Conservation (phyloP, 345 rosid genomes). For the Firmiana major region DNA sequence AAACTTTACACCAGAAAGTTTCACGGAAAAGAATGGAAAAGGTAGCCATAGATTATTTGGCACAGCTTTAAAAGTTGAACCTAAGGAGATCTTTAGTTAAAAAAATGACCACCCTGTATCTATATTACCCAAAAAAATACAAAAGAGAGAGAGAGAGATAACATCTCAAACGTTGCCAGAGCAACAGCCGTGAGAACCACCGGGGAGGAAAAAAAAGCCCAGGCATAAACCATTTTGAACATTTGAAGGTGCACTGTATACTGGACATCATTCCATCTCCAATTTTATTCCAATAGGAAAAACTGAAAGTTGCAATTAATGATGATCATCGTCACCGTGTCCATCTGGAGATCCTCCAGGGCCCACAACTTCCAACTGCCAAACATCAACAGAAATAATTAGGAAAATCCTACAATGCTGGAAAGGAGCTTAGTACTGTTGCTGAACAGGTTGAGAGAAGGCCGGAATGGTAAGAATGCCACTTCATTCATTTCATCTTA, state of each 20-base stretch:
- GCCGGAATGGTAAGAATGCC: not conserved
- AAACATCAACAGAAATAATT: conserved; percentile 11
- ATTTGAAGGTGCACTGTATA: conserved; percentile 24
- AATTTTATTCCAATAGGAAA: conserved; percentile 29
- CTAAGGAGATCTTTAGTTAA: conserved; percentile 25
- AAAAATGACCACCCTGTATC: conserved; percentile 29
- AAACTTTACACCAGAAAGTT: conserved; percentile 18
- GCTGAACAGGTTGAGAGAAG: not conserved
- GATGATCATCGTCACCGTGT: conserved; percentile 62
- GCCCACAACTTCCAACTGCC: conserved; percentile 85
- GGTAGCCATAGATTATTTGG: conserved; percentile 41
- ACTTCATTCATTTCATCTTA: not conserved
- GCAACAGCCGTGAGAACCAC: conserved; percentile 15
- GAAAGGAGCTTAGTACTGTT: not conserved
- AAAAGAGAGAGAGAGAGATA: too few relatives aligned
- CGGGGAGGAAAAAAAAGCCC: conserved; percentile 29
- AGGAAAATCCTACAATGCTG: conserved; percentile 8
- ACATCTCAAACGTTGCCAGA: not conserved
- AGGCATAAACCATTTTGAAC: conserved; percentile 14
- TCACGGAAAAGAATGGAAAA: conserved; percentile 30
- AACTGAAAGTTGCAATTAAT: conserved; percentile 29
- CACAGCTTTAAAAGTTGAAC: conserved; percentile 20
- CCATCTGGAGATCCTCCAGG: conserved; percentile 90
- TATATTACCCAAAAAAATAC: not conserved
- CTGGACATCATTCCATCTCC: conserved; percentile 36